Evolutionary conservation across 83 land plant species (phyloP), one percentile per base, ranked within the genome.

Genomic region (Picea abies): DNA sequence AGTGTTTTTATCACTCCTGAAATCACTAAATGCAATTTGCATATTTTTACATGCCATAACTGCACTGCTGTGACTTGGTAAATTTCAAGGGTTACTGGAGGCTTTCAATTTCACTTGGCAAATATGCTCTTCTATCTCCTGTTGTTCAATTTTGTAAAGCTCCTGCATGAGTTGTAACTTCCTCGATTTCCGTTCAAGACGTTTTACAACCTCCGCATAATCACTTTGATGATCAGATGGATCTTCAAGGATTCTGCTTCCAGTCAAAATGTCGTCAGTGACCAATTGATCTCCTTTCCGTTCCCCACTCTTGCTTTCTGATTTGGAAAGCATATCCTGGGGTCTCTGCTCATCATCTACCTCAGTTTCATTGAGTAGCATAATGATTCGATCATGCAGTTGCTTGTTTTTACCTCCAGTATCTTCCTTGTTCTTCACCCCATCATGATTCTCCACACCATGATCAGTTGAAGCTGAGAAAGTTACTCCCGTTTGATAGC

Each of bases 81-180:
- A 22, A 41, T 41, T 73, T 41, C 77, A 73, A 73, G 29, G 77
- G 25, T 73, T 73, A 10, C 77, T 47, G 58, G 25, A 73, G 47
- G 77, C 58, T 23, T 73, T 73, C 56, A 73, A 47, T 47, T 73
- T 73, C 12, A 23, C 77, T 73, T 73, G 26, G 22, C 58, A 23
- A 44, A 73, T 73, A 41, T 25, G 52, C 47, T 73, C 77, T 39
- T 73, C 56, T 5, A 73, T 39, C 52, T 73, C 77, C 25, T 41
- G 77, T 73, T 73, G 77, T 52, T 73, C 58, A n/a, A 73, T 73
- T 52, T 19, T 73, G 47, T 73, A 73, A 12, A 73, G 58, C 77
- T 73, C 77, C 77, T 73, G 77, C 77, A 73, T 8, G 77, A 73
- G 77, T 73, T 73, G 77, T n/a, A 73, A 20, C 19, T 73, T 73